Base-by-base conservation (phyloP, 1,284 basidiomycete species). In the Tremellales sp. region DNA sequence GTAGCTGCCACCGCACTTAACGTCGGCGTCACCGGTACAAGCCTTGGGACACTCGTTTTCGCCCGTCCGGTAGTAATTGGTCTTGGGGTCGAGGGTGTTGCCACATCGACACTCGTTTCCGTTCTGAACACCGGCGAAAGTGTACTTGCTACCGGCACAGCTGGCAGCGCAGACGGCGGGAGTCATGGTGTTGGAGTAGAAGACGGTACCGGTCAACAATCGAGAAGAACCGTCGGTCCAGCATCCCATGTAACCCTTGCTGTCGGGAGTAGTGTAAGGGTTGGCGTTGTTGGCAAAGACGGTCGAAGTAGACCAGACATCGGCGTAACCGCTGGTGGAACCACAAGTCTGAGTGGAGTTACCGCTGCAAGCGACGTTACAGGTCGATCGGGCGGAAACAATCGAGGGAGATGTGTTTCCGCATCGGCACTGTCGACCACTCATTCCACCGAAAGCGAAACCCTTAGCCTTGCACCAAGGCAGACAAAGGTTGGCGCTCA, bases 361-460 rank as follows among this genome's bases (percentile, higher is more conserved):
- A 43, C 43, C 51, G 22, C 41, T 27, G 52, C 60, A 62, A 40
- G 57, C 42, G 45, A 47, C 54, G 41, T 36, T 46, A 45, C 59
- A 59, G 4, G 54, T 43, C 19, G 55, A 37, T 21, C 45, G 43
- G 27, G 50, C 51, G 37, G 53, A 51, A 17, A 47, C 45, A 13
- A 48, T 35, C 3, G 42, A 23, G 17, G 52, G 58, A 2, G 52
- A 45, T 17, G 46, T 43, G 47, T 51, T 56, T n/a, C 55, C 60
- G 42, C 64, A 65, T 39, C 50, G 48, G 43, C 63, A 65, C 11
- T 47, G 46, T 39, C 54, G 54, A 11, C 63, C 63, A 45, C 48
- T 53, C 8, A 52, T 36, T 52, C 60, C 64, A 15, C 58, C 57
- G 22, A 57, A 57, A 19, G 49, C 43, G 40, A 50, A 54, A 26